Base-by-base conservation (phyloP, 805 yeast genomes). In the Sungouiella blattae region DNA sequence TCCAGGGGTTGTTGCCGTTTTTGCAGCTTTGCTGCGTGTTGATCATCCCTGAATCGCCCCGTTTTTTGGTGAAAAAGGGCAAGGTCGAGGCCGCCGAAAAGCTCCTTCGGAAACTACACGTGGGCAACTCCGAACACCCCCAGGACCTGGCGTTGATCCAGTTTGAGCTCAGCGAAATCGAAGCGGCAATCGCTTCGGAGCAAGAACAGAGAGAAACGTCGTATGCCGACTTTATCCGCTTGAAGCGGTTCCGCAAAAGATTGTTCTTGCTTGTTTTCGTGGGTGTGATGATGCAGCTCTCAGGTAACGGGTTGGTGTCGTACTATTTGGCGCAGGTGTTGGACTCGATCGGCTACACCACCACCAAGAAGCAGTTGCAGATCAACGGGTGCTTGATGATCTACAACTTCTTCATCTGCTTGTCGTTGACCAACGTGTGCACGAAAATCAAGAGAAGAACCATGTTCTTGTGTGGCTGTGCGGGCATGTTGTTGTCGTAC, bases 261-360 rank as follows among this genome's bases (percentile, higher is more conserved):
- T 43, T 69, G 9, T 26, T 38, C 54, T 58, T 67, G 40, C 40
- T 53, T 20, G 15, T 49, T 20, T 54, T 57, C 44, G 43, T 63
- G 18, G 63, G 62, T 30, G 41, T 51, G 18, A 45, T 64, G 40
- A 58, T 57, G 66, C 75, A 69, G 47, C 43, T 67, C 26, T 64
- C 73, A 16, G 78, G 78, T 50, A 71, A 69, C 44, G 74, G 73
- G 41, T 53, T 73, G 34, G 71, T 71, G 20, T 64, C 74, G 4
- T 72, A 71, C 60, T 73, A 73, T 50, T 56, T 73, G 38, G 57
- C 62, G 41, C 59, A 63, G 44, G 80, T 76, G 12, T 61, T 75
- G 41, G 48, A 55, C 37, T 64, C 75, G 15, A 71, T 75, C 50
- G 79, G 80, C 41, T 68, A 74, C 46, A 69, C 71, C 31, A 59